Evolutionary conservation across 148 eudicot genomes (phyloP), one percentile per base, ranked within the genome.

Genomic region (Silene uniflora): DNA sequence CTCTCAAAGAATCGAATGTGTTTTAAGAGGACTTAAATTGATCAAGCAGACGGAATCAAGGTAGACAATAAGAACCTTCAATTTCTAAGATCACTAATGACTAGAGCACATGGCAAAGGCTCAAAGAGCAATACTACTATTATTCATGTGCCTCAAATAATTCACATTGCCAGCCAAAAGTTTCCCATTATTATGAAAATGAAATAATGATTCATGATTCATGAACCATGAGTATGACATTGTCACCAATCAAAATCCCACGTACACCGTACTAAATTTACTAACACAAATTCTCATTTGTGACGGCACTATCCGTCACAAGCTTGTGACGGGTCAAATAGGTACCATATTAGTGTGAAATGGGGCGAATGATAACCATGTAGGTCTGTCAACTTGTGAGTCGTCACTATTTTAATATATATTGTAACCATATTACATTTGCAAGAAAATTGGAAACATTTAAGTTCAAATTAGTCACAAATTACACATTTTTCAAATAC

Each of bases 61-160:
- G 62, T 32, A 52, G 62, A 72, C 76, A 65, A 65, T 65, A 65
- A 27, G 21, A 67, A 42, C 19, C 71, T 22, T 5, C 23, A 16
- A 77, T 52, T 29, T 47, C 69, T 59, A 12, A 44, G 59, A 65
- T 72, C 56, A 65, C 66, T 19, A 75, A 60, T 64, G 35, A 65
- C 35, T 62, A 62, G n/a, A 35, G 12, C 71, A 67, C 71, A 67
- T 67, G 71, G 17, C 69, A 62, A 23, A 39, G 66, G 66, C 8
- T 18, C 66, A 62, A 62, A 24, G 13, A 24, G 13, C 35, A 62
- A 62, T 65, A 32, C 69, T 65, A 65, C 56, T 52, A 19, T 27
- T 25, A 59, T 71, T 74, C 18, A 27, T 66, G 74, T 62, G 67
- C 69, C 56, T 64, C 63, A 47, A 70, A 74, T 60, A 76, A 81